Evolutionary conservation across 306 rosid species (phyloP).

Genomic region (Luffa acutangula): DNA sequence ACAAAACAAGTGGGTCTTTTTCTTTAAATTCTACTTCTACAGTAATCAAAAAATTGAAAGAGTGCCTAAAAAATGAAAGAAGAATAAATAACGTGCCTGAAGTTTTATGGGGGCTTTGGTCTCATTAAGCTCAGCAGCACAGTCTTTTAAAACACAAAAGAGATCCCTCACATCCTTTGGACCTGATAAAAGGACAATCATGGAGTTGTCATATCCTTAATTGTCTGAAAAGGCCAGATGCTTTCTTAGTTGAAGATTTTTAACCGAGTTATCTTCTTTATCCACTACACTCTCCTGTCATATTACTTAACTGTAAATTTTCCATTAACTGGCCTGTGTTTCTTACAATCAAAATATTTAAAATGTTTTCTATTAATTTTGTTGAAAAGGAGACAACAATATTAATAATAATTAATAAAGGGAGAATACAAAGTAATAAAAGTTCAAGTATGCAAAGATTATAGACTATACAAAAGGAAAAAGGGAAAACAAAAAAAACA

Average conservation of each 20-base stretch:
- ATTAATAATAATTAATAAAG: too few relatives aligned
- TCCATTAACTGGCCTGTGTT: not conserved
- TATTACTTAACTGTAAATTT: not conserved
- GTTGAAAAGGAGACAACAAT: too few relatives aligned
- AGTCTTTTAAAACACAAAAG: constrained; percentile 59
- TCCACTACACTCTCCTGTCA: not conserved
- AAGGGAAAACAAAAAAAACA: too few relatives aligned
- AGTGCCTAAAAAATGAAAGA: constrained; percentile 8
- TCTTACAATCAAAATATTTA: not conserved
- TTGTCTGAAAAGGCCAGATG: not conserved
- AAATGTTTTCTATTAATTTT: not conserved
- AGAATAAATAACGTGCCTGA: constrained; percentile 41
- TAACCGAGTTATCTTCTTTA: not conserved
- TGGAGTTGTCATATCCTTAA: not conserved
- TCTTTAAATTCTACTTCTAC: not conserved
- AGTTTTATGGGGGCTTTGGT: constrained; percentile 34
- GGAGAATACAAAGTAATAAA: too few relatives aligned
- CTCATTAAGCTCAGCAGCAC: constrained; percentile 53
- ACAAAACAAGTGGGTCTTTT: not conserved
- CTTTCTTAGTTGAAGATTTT: not conserved
- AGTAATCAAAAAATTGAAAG: not conserved
- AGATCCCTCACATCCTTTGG: constrained; percentile 69
- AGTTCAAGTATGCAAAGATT: too few relatives aligned
- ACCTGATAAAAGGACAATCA: constrained; percentile 30
- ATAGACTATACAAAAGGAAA: too few relatives aligned